Percentiles rank a stretch among this genome's conserved stretches.
These are phyloP conservation scores for Colletotrichum camelliae DNA, from an alignment of 2,329 filamentous ascomycete genomes.

Conservation along the genomic window DNA sequence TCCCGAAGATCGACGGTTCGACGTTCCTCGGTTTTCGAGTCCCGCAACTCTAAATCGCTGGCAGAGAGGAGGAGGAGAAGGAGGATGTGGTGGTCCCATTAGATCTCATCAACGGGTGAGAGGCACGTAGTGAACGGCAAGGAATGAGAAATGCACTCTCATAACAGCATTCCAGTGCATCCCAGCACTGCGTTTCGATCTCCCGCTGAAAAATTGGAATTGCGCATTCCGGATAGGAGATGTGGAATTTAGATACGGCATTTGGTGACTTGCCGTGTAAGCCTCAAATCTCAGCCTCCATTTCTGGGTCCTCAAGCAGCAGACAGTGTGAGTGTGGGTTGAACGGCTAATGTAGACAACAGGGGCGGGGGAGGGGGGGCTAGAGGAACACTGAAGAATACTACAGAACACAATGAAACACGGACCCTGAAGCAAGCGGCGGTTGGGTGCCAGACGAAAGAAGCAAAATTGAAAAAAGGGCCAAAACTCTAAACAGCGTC, in stretches of 20 bases:
- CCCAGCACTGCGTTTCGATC: background rate
- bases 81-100: background rate
- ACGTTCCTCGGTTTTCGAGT: constrained; percentile 1
- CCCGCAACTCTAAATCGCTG: constrained; percentile 18
- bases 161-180: background rate
- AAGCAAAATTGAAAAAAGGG: background rate
- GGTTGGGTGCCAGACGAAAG: background rate
- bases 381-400: background rate
- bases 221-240: background rate
- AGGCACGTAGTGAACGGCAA: background rate
- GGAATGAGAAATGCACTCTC: background rate
- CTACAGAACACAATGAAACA: background rate
- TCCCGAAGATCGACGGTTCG: constrained; percentile 10
- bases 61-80: background rate
- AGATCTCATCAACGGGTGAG: background rate
- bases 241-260: background rate
- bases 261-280: background rate
- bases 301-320: background rate
- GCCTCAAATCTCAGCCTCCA: background rate
- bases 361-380: background rate
- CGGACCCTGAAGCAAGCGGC: background rate
- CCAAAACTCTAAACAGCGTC: background rate
- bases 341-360: background rate
- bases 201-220: background rate
- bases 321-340: background rate